Conservation (phyloP, 1,284 basidiomycete genomes). For the Flammula alnicola region DNA sequence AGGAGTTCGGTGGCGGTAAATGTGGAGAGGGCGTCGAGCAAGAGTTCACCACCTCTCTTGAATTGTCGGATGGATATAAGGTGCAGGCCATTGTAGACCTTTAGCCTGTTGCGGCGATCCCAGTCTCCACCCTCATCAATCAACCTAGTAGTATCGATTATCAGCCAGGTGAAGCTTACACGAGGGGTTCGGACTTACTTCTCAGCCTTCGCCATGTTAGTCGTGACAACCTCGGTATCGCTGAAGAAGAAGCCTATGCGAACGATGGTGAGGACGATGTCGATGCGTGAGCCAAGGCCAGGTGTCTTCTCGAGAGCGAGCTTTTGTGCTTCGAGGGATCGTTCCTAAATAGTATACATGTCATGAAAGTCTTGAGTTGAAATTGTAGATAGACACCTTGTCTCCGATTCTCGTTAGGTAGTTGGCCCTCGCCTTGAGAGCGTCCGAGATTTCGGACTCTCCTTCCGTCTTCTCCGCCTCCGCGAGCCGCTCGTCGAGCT, state of each 20-base stretch:
- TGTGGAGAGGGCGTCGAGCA: slow-evolving; percentile 91
- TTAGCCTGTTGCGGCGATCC: slow-evolving; percentile 95
- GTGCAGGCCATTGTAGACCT: slow-evolving; percentile 93
- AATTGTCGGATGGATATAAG: slow-evolving; percentile 86
- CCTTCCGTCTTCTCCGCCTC: slow-evolving; percentile 93
- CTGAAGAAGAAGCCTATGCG: slow-evolving; percentile 93
- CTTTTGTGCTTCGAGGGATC: slow-evolving; percentile 80
- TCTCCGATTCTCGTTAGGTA: slow-evolving; percentile 92
- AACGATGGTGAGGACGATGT: slow-evolving; percentile 88
- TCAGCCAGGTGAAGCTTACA: neutral
- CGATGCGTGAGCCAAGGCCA: slow-evolving; percentile 92
- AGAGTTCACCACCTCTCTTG: slow-evolving; percentile 73
- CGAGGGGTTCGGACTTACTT: slow-evolving; percentile 54
- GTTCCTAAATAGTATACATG: too few species aligned
- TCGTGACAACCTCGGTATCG: slow-evolving; percentile 77
- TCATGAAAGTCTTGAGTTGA: too few species aligned
- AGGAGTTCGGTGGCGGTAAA: slow-evolving; percentile 94
- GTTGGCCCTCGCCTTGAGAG: slow-evolving; percentile 83
- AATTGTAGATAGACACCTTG: slow-evolving; percentile 60
- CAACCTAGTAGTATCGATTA: slow-evolving; percentile 51
- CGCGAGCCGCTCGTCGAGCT: slow-evolving; percentile 79
- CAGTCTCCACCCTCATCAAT: slow-evolving; percentile 98
- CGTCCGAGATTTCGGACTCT: slow-evolving; percentile 92
- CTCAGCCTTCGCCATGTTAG: slow-evolving; percentile 82
- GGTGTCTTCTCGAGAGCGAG: slow-evolving; percentile 91